phyloP scores from a whole-genome alignment of 1,284 basidiomycete species.

The Agroathelia rolfsii region DNA sequence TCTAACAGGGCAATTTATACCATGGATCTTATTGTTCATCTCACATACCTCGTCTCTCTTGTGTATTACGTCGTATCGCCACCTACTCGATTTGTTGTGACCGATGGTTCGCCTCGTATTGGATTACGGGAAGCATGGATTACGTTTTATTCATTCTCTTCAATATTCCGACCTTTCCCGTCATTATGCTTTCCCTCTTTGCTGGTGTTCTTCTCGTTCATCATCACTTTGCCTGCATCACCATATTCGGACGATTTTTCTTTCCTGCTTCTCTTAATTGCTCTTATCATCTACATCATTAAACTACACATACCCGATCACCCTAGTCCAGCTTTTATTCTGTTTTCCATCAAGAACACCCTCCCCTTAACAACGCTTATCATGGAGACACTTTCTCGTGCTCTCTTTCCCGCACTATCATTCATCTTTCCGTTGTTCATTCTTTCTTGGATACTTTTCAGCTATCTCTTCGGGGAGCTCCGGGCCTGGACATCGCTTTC shows the following conservation, averaged over 20 bases:
- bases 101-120: slow-evolving; percentile 12
- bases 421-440: slow-evolving; percentile 40
- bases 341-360: slow-evolving; percentile 24
- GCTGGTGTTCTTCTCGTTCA: slow-evolving; percentile 23
- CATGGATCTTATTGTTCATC: slow-evolving; percentile 30
- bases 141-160: too few relatives aligned
- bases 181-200: slow-evolving; percentile 19
- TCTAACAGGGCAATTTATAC: slow-evolving; percentile 36
- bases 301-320: slow-evolving; percentile 31
- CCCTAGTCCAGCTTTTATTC: slow-evolving; percentile 33
- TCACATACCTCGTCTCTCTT: slow-evolving; percentile 30
- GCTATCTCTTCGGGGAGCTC: too few relatives aligned
- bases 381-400: slow-evolving; percentile 23
- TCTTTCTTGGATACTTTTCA: slow-evolving; percentile 32
- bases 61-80: slow-evolving; percentile 36
- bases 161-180: slow-evolving; percentile 18
- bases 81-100: slow-evolving; percentile 21
- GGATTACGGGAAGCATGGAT: slow-evolving; percentile 28
- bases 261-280: slow-evolving; percentile 30
- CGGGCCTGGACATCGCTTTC: too few relatives aligned
- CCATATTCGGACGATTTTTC: slow-evolving; percentile 29
- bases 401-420: slow-evolving; percentile 29
- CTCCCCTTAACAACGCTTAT: slow-evolving; percentile 38
- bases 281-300: slow-evolving; percentile 30
- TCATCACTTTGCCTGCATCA: slow-evolving; percentile 19